These are phyloP conservation scores for Clonostachys rosea DNA, from an alignment of 2,329 filamentous ascomycete genomes.

Conservation along the genomic window DNA sequence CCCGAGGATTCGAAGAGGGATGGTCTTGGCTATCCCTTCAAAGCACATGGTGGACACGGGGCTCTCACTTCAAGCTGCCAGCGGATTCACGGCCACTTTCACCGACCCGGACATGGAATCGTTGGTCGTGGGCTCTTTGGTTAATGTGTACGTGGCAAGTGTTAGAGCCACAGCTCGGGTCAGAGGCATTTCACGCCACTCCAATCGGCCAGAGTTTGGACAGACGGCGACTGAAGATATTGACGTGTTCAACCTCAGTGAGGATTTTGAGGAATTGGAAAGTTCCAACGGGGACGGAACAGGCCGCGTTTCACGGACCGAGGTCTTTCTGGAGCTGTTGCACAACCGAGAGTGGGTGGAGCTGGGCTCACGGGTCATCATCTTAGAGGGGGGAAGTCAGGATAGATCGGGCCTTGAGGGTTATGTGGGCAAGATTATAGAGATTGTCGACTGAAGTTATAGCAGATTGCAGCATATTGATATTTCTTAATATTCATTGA, in stretches of 20 bases:
- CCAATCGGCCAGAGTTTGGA: conserved; percentile 13
- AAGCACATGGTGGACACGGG: conserved; percentile 52
- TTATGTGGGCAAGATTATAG: conserved; percentile 64
- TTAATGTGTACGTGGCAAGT: conserved; percentile 84
- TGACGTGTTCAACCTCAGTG: conserved; percentile 54
- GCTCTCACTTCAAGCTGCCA: conserved; percentile 58
- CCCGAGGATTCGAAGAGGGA: conserved; percentile 66
- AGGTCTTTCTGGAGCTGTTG: conserved; percentile 65
- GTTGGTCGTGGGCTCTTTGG: conserved; percentile 62
- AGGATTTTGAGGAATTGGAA: conserved; percentile 31
- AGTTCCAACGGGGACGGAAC: conserved; percentile 5
- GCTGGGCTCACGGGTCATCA: conserved; percentile 62
- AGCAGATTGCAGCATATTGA: too few species aligned
- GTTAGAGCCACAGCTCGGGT: conserved; percentile 79
- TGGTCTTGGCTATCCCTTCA: conserved; percentile 68
- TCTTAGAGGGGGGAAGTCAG: conserved; percentile 67
- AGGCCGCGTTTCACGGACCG: conserved; percentile 24
- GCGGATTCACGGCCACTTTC: conserved; percentile 69
- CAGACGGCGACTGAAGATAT: conserved; percentile 28
- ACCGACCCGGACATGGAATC: conserved; percentile 55
- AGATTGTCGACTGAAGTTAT: conserved; percentile 46
- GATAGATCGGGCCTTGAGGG: conserved; percentile 66
- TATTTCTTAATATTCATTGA: too few species aligned
- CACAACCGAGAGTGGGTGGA: conserved; percentile 71
- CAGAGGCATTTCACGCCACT: conserved; percentile 40